Percentiles rank a stretch among this genome's conserved stretches.
These are phyloP conservation scores for Parmelia sp. DNA, from an alignment of 495 filamentous ascomycete species.

Conservation along the genomic window DNA sequence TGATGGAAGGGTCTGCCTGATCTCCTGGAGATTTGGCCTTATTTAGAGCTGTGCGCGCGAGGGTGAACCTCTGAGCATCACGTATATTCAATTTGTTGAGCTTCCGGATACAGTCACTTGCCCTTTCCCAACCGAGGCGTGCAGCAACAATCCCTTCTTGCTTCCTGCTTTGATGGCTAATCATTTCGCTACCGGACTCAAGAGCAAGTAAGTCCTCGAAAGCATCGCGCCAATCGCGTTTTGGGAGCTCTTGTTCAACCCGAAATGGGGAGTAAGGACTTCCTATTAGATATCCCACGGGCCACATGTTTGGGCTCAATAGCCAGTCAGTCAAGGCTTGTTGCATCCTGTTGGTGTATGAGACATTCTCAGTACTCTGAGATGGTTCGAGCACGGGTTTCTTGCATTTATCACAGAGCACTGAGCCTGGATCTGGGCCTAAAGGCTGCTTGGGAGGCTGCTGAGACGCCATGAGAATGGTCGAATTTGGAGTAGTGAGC, in stretches of 20 bases:
- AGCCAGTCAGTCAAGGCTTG: background rate
- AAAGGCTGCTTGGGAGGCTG: background rate
- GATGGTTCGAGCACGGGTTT: constrained; percentile 2
- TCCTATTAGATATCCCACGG: constrained; percentile 11
- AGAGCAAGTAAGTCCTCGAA: constrained; percentile 22
- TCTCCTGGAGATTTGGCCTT: background rate
- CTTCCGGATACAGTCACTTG: background rate
- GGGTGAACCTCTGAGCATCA: background rate
- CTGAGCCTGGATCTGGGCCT: constrained; percentile 5
- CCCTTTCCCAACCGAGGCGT: background rate
- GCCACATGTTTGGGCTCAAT: constrained; percentile 9
- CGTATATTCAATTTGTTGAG: background rate
- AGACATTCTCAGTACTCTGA: background rate
- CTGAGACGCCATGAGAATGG: constrained; percentile 2
- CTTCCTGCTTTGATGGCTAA: constrained; percentile 11
- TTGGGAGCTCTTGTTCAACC: constrained; percentile 1
- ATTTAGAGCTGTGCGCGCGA: background rate
- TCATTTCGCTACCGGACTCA: constrained; percentile 12
- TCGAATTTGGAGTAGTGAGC: background rate
- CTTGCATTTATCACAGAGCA: constrained; percentile 12
- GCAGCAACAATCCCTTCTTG: constrained; percentile 4
- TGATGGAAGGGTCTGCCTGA: background rate
- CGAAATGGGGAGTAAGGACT: constrained; percentile 19
- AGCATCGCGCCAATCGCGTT: constrained; percentile 16
- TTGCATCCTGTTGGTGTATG: background rate